A percentile compares a stretch with the other conserved stretches of the same genome.
phyloP scores from a whole-genome alignment of 768 basidiomycete species.

The Paxillus rubicundulus region DNA sequence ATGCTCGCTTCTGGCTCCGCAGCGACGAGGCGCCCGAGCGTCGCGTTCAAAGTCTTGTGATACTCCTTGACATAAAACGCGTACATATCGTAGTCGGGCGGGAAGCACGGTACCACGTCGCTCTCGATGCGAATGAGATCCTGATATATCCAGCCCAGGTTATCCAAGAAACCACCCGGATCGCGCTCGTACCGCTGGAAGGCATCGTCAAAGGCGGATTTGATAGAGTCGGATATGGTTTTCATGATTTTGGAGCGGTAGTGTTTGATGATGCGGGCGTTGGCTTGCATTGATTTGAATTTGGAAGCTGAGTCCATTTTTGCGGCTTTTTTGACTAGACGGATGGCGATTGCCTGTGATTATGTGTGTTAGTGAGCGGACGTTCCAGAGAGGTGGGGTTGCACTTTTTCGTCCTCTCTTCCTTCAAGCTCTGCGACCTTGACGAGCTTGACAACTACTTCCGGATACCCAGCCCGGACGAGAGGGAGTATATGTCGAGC shows the following conservation, averaged over 20 bases:
- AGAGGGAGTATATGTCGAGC: conserved; percentile 77
- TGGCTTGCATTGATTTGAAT: conserved; percentile 90
- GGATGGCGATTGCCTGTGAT: conserved; percentile 82
- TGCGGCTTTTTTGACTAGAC: conserved; percentile 90
- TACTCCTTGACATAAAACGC: conserved; percentile 82
- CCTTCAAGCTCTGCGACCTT: conserved; percentile 96
- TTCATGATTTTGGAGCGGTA: conserved; percentile 89
- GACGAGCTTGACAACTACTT: conserved; percentile 87
- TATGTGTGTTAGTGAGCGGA: neutral
- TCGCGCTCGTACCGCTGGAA: conserved; percentile 61
- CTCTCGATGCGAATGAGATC: conserved; percentile 92
- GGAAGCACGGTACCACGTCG: conserved; percentile 89
- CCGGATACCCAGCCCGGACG: conserved; percentile 72
- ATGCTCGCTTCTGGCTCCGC: conserved; percentile 85
- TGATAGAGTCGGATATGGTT: conserved; percentile 75
- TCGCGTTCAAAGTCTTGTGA: conserved; percentile 78
- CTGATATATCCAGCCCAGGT: conserved; percentile 88
- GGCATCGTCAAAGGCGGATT: conserved; percentile 63
- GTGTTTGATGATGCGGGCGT: conserved; percentile 91
- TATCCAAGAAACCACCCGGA: conserved; percentile 71
- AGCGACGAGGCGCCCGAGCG: conserved; percentile 65
- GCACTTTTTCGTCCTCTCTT: conserved; percentile 89
- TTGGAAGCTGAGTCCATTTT: conserved; percentile 91
- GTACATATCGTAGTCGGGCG: conserved; percentile 88
- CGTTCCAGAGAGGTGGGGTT: neutral